These are phyloP conservation scores for Sarocladium oryzae DNA, from an alignment of 2,329 filamentous ascomycete genomes.

Conservation along the genomic window DNA sequence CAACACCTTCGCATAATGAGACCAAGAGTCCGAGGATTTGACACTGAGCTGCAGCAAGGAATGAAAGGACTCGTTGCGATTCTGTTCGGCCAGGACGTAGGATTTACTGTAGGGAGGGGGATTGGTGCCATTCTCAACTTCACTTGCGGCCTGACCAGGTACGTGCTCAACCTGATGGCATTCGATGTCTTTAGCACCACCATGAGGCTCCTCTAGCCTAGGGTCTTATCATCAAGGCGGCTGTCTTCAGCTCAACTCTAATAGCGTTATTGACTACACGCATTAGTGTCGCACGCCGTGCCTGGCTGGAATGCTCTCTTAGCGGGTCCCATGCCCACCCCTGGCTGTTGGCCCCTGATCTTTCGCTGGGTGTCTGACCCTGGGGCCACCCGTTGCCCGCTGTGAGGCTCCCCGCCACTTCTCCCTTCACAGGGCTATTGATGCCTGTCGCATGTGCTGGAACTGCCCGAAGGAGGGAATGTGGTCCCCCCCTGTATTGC, in stretches of 20 bases:
- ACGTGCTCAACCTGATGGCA: too few species aligned
- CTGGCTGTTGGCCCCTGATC: neutral
- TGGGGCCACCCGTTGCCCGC: neutral
- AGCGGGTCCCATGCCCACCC: neutral
- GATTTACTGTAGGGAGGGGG: neutral
- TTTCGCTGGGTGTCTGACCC: neutral
- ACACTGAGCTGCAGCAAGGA: neutral
- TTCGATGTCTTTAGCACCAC: too few species aligned
- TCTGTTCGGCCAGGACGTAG: neutral
- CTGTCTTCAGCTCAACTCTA: neutral
- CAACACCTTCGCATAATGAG: neutral
- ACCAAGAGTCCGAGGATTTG: neutral
- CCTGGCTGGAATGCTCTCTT: constrained; percentile 1
- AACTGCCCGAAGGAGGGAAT: neutral
- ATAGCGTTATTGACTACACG: neutral
- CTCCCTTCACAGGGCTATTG: neutral
- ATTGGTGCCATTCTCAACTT: too few species aligned
- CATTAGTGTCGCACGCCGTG: neutral
- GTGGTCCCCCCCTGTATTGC: neutral
- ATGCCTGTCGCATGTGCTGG: constrained; percentile 3
- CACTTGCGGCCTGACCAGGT: too few species aligned
- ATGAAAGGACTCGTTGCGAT: neutral
- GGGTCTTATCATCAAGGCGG: too few species aligned
- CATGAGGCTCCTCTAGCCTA: too few species aligned
- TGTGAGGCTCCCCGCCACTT: neutral